Base-by-base conservation (phyloP, 1,284 basidiomycete genomes). In the Sutorius eximius region DNA sequence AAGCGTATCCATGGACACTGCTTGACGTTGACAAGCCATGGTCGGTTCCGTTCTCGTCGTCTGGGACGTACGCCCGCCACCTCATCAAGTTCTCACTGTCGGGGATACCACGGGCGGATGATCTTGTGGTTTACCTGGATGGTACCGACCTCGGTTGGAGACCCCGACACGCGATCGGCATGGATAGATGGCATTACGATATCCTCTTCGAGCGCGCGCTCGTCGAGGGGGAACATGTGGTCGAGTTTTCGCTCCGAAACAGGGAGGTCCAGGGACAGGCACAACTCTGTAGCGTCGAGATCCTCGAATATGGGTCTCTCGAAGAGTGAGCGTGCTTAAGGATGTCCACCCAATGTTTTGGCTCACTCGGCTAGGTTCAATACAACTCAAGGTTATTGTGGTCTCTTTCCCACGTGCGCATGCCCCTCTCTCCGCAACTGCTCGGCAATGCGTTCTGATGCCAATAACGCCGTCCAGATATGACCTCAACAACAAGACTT, bases 111-210 rank as follows among this genome's bases (percentile, higher is more conserved):
- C 66, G 73, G 5, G 70, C 73, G 15, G 66, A 69, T 4, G 84
- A 90, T 61, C 69, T 93, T 18, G 69, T 60, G 1, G 78, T 93
- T 1, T 75, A 74, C 45, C 70, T 93, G 9, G 89, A 93, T 61
- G 85, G 79, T 3, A 66, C 63, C 13, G 76, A 85, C 59, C 71
- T 91, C 1, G 68, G 60, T 3, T 91, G 88, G 88, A 65, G 58
- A 37, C 83, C 86, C 5, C 75, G 76, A 49, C 58, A 63, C 7
- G 78, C 75, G 33, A 80, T 90, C 41, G 86, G 83, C 5, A 56
- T 83, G 9, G 88, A 90, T 64, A 74, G 88, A 29, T 89, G 86
- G 85, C 85, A 86, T 66, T 90, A 91, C 64, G 83, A 88, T 55
- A 71, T 89, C 37, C 62, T 76, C 55, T 67, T 71, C 12, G 65